Conservation (phyloP, 2,329 filamentous ascomycete species). For the Coniochaeta sp. region DNA sequence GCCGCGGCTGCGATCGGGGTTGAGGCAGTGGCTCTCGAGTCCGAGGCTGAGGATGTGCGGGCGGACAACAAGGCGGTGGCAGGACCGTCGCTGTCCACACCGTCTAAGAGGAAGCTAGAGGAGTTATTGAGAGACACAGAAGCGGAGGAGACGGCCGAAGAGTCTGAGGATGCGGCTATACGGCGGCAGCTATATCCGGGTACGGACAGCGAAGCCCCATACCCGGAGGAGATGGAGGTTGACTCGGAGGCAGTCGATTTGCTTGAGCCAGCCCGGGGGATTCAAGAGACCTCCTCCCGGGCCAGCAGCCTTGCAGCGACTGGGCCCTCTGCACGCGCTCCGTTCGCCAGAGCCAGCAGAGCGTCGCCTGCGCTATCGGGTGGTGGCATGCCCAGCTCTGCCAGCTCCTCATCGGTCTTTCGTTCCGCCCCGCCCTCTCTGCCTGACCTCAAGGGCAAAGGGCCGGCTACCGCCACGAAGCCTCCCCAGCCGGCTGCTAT, state of each 20-base stretch:
- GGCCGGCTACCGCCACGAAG: not conserved
- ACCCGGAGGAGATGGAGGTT: conserved; percentile 5
- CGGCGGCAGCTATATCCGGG: not conserved
- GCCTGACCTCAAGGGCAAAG: not conserved
- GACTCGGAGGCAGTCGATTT: conserved; percentile 8
- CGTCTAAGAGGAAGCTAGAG: not conserved
- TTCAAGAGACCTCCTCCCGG: conserved; percentile 5
- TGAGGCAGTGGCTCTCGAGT: not conserved
- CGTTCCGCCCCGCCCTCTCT: not conserved
- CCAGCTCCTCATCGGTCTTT: not conserved
- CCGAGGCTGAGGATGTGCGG: not conserved
- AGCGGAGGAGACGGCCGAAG: not conserved
- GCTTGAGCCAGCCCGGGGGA: not conserved
- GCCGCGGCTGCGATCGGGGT: not conserved
- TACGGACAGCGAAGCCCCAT: not conserved
- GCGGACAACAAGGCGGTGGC: not conserved
- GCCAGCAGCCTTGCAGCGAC: conserved; percentile 9
- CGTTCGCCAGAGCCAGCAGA: not conserved
- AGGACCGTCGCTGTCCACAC: not conserved
- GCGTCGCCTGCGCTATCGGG: not conserved
- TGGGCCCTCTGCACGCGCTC: not conserved
- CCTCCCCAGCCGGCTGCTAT: too few species aligned
- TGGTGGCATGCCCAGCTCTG: not conserved
- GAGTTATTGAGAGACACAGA: not conserved
- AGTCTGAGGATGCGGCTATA: not conserved